A percentile compares a stretch with the other conserved stretches of the same genome.
Conservation (phyloP, 139 green algal species). For the Axilococcus clingmanii region DNA sequence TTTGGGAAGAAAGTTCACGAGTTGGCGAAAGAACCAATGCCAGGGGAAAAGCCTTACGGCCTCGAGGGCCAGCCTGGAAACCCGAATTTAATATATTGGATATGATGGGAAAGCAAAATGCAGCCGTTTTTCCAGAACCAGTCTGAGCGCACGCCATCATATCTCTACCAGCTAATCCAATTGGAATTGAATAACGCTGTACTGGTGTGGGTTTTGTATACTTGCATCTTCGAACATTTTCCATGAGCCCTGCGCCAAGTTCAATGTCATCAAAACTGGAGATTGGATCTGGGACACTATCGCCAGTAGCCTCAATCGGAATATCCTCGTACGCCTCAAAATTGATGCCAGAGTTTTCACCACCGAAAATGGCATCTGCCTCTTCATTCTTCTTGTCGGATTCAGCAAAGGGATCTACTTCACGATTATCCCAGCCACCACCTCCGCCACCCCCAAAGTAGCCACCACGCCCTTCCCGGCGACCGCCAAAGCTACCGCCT, state of each 20-base stretch:
- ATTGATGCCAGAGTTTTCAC: constrained; percentile 96
- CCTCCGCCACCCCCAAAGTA: constrained; percentile 20
- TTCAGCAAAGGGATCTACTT: constrained; percentile 43
- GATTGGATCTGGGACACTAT: constrained; percentile 70
- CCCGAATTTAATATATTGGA: constrained; percentile 58
- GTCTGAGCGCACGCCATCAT: constrained; percentile 96
- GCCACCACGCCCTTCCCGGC: constrained; percentile 13
- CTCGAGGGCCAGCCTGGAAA: constrained; percentile 45
- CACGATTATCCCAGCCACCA: constrained; percentile 32
- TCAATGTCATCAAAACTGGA: constrained; percentile 77
- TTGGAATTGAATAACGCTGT: constrained; percentile 94
- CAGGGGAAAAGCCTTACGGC: constrained; percentile 77
- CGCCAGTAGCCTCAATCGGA: constrained; percentile 84
- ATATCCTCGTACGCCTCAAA: constrained; percentile 99
- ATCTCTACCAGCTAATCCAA: constrained; percentile 83
- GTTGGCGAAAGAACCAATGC: constrained; percentile 89
- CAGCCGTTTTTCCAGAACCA: constrained; percentile 96
- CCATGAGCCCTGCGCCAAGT: constrained; percentile 58
- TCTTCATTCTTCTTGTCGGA: constrained; percentile 50
- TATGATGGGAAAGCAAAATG: constrained; percentile 99
- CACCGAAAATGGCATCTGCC: constrained; percentile 56
- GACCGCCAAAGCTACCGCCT: constrained; percentile 12
- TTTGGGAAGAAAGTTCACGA: constrained; percentile 85
- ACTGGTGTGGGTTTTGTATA: constrained; percentile 97
- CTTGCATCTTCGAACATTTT: constrained; percentile 91